phyloP scores from a whole-genome alignment of 1,139 yeast genomes.

The Candida labiduridarum region DNA sequence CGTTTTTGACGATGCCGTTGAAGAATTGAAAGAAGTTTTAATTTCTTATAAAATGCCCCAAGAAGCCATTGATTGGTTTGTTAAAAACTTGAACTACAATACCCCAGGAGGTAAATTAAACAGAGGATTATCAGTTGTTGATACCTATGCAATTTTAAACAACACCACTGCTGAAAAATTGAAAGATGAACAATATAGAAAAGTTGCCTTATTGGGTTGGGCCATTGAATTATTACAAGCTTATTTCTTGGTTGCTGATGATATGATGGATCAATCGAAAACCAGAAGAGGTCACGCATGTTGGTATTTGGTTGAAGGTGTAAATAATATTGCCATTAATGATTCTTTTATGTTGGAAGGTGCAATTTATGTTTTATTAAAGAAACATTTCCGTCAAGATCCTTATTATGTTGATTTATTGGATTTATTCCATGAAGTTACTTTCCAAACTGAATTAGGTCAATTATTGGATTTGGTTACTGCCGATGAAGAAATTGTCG shows the following conservation, averaged over 20 bases:
- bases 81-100: conserved; percentile 74
- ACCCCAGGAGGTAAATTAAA: conserved; percentile 97
- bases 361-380: conserved; percentile 85
- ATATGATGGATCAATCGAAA: conserved; percentile 96
- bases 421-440: conserved; percentile 91
- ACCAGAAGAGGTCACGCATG: conserved; percentile 99
- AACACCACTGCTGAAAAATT: conserved; percentile 63
- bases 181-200: conserved; percentile 68
- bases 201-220: conserved; percentile 94
- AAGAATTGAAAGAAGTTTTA: conserved; percentile 68
- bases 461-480: conserved; percentile 94
- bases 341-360: conserved; percentile 98
- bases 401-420: conserved; percentile 84
- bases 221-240: conserved; percentile 94
- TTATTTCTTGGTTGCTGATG: conserved; percentile 96
- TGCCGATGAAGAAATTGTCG: conserved; percentile 95
- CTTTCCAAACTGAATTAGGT: conserved; percentile 97
- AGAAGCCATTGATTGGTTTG: conserved; percentile 89
- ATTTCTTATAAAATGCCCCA: conserved; percentile 77
- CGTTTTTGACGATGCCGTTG: conserved; percentile 77
- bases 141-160: conserved; percentile 83
- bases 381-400: conserved; percentile 84
- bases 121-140: conserved; percentile 94
- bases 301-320: conserved; percentile 85
- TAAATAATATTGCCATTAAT: conserved; percentile 92